Base-by-base conservation (phyloP, 176 grass and related monocot genomes). In the Lolium rigidum region DNA sequence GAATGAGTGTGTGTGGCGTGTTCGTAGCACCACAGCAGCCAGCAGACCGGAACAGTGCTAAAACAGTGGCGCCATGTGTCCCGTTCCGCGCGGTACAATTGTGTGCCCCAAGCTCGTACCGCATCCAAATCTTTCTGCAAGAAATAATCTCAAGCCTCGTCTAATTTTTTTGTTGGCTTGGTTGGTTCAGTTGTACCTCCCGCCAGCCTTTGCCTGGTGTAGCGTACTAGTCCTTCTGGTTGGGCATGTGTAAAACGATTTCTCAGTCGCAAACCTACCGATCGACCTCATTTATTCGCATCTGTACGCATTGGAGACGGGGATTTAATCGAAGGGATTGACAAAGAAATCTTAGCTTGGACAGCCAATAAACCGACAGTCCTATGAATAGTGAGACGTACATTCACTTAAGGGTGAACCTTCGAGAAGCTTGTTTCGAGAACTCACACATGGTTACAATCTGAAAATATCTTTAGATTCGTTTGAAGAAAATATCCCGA, bases 1-100 rank as follows among this genome's bases (percentile, higher is more conserved):
- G 31, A 35, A 35, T 35, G 31, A 35, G 31, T 35, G 31, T 35
- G 31, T 3, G 31, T 35, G 31, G 31, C 31, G 31, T 35, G 31
- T 35, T 35, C 2, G 31, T 35, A 35, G 31, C 31, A 3, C 31
- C 31, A 35, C 31, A 35, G 2, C 2, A 35, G 31, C 31, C 31
- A 35, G 31, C 31, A 35, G 43, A 6, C 66, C 10, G 21, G 5
- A 73, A 84, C 68, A 74, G 76, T 57, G 17, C 28, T 20, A 41
- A 50, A 54, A 81, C 82, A 85, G 77, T 80, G 12, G 13, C 47
- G 60, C 46, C 83, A 80, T 63, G 68, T 85, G 82, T 79, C 62
- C 18, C 58, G 13, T 58, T 61, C 5, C 0, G 3, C 22, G 12
- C 57, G 66, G 82, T 64, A 63, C 87, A 67, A 80, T 80, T 85